Conservation (phyloP, 169 alveolate genomes). For the Besnoitia besnoiti region DNA sequence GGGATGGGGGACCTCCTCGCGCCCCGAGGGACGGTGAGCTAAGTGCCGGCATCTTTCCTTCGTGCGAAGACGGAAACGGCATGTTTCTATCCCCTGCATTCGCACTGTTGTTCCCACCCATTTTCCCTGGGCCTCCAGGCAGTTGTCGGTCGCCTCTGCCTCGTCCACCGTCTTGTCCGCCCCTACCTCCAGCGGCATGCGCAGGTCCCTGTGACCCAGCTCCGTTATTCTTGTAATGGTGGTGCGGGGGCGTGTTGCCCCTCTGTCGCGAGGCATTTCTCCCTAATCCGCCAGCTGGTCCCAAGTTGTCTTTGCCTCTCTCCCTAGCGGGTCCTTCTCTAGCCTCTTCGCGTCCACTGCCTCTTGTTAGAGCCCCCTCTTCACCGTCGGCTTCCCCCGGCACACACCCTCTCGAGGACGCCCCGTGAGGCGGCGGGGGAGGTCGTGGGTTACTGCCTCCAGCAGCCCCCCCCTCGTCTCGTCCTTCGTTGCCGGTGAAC, state of each 20-base stretch:
- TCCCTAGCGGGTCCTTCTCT: neutral
- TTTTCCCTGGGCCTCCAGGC: neutral
- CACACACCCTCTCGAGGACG: neutral
- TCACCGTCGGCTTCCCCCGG: neutral
- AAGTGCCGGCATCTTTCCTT: neutral
- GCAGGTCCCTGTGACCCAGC: neutral
- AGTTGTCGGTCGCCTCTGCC: neutral
- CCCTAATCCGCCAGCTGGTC: too few species aligned
- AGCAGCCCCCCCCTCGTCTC: neutral
- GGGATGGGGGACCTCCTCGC: neutral
- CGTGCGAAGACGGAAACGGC: neutral
- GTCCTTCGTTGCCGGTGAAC: neutral
- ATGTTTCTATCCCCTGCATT: neutral
- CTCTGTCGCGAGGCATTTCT: neutral
- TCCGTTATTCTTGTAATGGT: neutral
- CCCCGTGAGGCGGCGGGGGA: neutral
- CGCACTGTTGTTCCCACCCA: neutral
- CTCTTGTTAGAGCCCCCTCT: neutral
- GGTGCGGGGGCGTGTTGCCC: neutral
- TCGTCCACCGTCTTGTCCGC: neutral
- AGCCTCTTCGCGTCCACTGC: neutral
- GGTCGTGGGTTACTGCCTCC: neutral
- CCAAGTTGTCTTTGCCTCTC: too few species aligned
- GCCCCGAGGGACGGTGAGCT: neutral
- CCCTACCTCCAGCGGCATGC: neutral